A percentile compares a stretch with the other conserved stretches of the same genome.
Conservation (phyloP, 768 basidiomycete genomes). For the Clathrus columnatus region DNA sequence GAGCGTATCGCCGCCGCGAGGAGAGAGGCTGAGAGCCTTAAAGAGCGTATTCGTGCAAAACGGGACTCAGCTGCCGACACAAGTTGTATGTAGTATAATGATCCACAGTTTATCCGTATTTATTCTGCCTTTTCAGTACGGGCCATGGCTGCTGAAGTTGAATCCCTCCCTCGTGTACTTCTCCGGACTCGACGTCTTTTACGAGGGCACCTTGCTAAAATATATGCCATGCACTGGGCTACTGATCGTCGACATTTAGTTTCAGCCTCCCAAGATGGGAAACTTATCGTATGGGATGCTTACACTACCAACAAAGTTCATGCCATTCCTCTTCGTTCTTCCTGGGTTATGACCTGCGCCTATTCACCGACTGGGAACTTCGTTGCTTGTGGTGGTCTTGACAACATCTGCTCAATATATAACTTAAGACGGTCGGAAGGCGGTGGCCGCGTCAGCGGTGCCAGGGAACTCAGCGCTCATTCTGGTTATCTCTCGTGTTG, state of each 20-base stretch:
- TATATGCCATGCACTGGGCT: slow-evolving; percentile 99
- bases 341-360: slow-evolving; percentile 99
- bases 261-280: slow-evolving; percentile 98
- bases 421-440: slow-evolving; percentile 77
- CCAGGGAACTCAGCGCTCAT: slow-evolving; percentile 92
- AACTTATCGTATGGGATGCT: slow-evolving; percentile 99
- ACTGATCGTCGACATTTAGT: slow-evolving; percentile 95
- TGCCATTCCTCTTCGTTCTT: slow-evolving; percentile 93
- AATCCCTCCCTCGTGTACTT: slow-evolving; percentile 89
- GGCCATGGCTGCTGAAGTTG: slow-evolving; percentile 97
- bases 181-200: slow-evolving; percentile 95
- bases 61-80: slow-evolving; percentile 98
- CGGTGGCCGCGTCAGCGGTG: slow-evolving; percentile 66
- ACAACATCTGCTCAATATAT: slow-evolving; percentile 99
- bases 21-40: slow-evolving; percentile 92
- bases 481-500: slow-evolving; percentile 98
- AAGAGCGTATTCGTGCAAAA: slow-evolving; percentile 97
- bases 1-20: slow-evolving; percentile 93
- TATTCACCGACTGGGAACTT: slow-evolving; percentile 96
- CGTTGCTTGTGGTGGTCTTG: slow-evolving; percentile 96
- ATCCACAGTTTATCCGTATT: not conserved
- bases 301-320: slow-evolving; percentile 99
- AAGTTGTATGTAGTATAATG: slow-evolving; percentile 57
- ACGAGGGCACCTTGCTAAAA: slow-evolving; percentile 96
- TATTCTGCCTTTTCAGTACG: slow-evolving; percentile 52